phyloP scores from a whole-genome alignment of 2,329 filamentous ascomycete genomes.

The Lasiodiplodia hormozganensis region DNA sequence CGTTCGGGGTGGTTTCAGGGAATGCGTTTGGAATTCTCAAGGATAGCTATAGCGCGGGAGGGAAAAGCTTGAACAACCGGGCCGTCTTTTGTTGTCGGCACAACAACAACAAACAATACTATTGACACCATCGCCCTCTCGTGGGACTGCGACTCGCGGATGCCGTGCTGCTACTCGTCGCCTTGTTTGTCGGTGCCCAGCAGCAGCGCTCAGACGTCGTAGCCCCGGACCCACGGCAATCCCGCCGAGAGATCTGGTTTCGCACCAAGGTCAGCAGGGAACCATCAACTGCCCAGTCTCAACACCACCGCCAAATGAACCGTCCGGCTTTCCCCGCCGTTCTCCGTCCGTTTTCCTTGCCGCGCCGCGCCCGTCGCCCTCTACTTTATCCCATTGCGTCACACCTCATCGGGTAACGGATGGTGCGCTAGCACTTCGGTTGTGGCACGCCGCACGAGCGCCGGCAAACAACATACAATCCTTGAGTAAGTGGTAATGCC shows the following conservation, averaged over 20 bases:
- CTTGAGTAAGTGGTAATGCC: background rate
- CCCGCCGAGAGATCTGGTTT: background rate
- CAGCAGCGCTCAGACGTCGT: background rate
- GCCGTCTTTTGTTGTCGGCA: background rate
- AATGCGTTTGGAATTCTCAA: too few species aligned
- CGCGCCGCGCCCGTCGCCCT: too few species aligned
- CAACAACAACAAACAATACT: conserved; percentile 10
- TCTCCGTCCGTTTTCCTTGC: conserved; percentile 1
- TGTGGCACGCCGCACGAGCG: background rate
- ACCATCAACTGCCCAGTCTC: background rate
- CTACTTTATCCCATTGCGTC: background rate
- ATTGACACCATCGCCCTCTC: background rate
- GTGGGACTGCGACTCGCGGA: conserved; percentile 4
- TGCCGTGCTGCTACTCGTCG: conserved; percentile 1
- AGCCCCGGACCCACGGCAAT: conserved; percentile 13
- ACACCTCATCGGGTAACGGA: background rate
- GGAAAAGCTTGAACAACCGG: background rate
- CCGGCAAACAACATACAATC: background rate
- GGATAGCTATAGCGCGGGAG: background rate
- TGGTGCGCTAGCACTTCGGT: background rate
- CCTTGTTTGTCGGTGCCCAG: background rate
- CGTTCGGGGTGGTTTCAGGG: background rate
- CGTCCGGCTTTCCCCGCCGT: background rate
- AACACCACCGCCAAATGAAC: background rate
- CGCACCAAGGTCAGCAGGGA: background rate